These are phyloP conservation scores for Barnettozyma pratensis DNA, from an alignment of 805 yeast genomes.

Conservation along the genomic window DNA sequence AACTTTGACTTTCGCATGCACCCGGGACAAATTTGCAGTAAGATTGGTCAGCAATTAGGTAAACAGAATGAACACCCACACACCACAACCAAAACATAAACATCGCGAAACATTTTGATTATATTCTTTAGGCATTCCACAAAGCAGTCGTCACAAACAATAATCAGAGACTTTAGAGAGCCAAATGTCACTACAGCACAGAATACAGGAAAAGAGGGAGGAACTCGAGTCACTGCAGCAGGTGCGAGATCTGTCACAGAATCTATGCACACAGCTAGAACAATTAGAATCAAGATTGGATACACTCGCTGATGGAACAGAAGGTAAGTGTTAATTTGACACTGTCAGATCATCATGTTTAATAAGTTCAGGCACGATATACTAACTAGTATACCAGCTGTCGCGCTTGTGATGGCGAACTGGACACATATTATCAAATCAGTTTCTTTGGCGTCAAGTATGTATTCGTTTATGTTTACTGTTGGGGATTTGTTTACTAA, in stretches of 20 bases:
- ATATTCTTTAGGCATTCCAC: neutral
- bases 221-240: slow-evolving; percentile 48
- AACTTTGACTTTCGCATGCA: no score
- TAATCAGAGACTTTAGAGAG: neutral
- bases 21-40: no score
- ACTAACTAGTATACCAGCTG: slow-evolving; percentile 30
- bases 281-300: slow-evolving; percentile 43
- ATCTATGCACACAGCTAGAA: slow-evolving; percentile 42
- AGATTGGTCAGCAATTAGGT: no score
- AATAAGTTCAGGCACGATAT: neutral
- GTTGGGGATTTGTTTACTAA: slow-evolving; percentile 6
- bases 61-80: no score
- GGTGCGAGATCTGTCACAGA: slow-evolving; percentile 41
- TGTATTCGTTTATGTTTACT: slow-evolving; percentile 2
- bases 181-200: slow-evolving; percentile 25
- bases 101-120: no score
- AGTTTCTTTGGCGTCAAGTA: slow-evolving; percentile 49
- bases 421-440: slow-evolving; percentile 63
- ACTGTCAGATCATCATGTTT: neutral
- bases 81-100: no score
- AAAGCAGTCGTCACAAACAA: neutral
- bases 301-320: slow-evolving; percentile 48
- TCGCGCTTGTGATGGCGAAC: slow-evolving; percentile 51
- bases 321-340: slow-evolving; percentile 19
- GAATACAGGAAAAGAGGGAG: slow-evolving; percentile 38